Conservation (phyloP, 352 stramenopile genomes). For the Blastocystis sp. region DNA sequence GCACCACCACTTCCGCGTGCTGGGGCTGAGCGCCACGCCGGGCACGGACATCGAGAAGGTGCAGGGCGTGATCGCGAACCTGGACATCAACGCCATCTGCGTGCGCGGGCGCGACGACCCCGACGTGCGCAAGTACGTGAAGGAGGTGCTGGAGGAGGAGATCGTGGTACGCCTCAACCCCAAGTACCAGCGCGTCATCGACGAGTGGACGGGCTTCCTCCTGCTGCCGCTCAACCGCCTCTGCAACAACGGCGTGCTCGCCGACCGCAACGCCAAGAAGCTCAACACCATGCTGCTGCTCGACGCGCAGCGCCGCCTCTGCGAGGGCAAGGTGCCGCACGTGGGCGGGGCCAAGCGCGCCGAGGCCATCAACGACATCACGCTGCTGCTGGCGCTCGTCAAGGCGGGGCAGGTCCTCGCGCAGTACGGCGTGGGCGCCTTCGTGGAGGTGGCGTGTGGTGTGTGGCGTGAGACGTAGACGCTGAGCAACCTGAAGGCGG, state of each 20-base stretch:
- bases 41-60: slow-evolving; percentile 89
- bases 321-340: neutral
- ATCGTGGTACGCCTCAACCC: slow-evolving; percentile 74
- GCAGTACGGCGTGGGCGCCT: slow-evolving; percentile 51
- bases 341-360: neutral
- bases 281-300: slow-evolving; percentile 58
- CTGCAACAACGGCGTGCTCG: slow-evolving; percentile 19
- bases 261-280: slow-evolving; percentile 34
- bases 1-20: slow-evolving; percentile 82
- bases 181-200: slow-evolving; percentile 36
- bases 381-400: slow-evolving; percentile 6
- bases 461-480: slow-evolving; percentile 26
- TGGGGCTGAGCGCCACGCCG: slow-evolving; percentile 92
- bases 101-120: slow-evolving; percentile 87
- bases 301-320: slow-evolving; percentile 1
- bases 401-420: slow-evolving; percentile 7
- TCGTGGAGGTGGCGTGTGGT: slow-evolving; percentile 9
- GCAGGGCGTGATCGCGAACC: slow-evolving; percentile 88
- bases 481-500: neutral
- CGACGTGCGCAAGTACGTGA: slow-evolving; percentile 88
- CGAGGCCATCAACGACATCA: slow-evolving; percentile 28
- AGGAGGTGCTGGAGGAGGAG: slow-evolving; percentile 81
- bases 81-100: slow-evolving; percentile 90
- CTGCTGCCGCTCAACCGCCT: slow-evolving; percentile 34
- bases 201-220: slow-evolving; percentile 54